A percentile compares a stretch with the other conserved stretches of the same genome.
Conservation (phyloP, 192 early-diverging fungal species). For the Radiomyces spectabilis region DNA sequence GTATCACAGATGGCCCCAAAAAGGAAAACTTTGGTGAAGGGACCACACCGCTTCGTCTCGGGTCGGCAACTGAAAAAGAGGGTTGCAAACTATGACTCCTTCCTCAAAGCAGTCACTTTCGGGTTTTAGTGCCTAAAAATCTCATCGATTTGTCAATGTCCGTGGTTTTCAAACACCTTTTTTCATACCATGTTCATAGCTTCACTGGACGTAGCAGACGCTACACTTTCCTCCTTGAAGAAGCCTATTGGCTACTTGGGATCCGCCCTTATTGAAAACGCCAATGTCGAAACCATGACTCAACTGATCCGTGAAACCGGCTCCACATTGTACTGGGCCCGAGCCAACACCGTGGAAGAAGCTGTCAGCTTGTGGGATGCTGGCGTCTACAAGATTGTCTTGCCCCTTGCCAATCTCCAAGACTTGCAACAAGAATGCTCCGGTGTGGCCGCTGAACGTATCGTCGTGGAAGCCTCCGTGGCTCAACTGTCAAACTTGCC, state of each 20-base stretch:
- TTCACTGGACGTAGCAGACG: conserved; percentile 6
- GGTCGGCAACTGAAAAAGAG: no score
- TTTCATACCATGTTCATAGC: conserved; percentile 7
- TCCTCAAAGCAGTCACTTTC: no score
- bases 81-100: no score
- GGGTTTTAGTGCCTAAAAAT: no score
- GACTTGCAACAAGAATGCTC: conserved; percentile 18
- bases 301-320: background rate
- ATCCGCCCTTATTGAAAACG: conserved; percentile 4
- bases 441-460: conserved; percentile 32
- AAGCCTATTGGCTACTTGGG: conserved; percentile 7
- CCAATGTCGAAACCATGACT: conserved; percentile 2
- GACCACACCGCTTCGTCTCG: no score
- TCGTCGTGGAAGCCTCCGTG: conserved; percentile 18
- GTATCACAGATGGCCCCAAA: no score
- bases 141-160: no score
- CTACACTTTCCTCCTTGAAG: background rate
- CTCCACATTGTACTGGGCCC: conserved; percentile 33
- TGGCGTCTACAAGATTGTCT: conserved; percentile 37
- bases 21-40: no score
- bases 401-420: conserved; percentile 23
- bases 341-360: conserved; percentile 28
- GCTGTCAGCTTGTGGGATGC: conserved; percentile 38
- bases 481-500: conserved; percentile 7
- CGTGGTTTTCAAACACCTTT: no score